Conservation (phyloP, 305 asterid species). For the Caryopteris hybrid region DNA sequence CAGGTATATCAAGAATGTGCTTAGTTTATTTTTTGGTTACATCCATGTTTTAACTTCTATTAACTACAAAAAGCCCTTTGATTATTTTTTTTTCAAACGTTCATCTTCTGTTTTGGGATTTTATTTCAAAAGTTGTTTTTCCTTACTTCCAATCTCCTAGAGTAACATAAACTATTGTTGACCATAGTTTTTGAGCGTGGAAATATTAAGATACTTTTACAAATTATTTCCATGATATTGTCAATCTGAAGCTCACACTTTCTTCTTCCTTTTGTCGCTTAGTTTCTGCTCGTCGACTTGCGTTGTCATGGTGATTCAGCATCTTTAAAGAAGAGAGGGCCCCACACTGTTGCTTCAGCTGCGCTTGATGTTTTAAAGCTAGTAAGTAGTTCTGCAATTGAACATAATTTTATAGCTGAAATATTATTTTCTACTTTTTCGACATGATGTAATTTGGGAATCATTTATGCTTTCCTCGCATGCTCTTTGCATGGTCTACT, state of each 20-base stretch:
- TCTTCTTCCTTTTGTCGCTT: constrained; percentile 29
- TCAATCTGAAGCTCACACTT: constrained; percentile 25
- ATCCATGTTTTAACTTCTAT: neutral
- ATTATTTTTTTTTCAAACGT: neutral
- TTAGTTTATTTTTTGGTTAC: constrained; percentile 9
- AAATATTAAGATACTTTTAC: neutral
- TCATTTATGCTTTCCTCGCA: neutral
- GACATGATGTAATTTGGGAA: constrained; percentile 1
- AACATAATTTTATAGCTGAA: neutral
- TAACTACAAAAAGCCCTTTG: neutral
- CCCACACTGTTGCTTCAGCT: constrained; percentile 87
- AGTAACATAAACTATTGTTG: no score
- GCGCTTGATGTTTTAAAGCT: constrained; percentile 95
- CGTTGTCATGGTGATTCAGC: constrained; percentile 99
- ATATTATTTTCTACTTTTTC: neutral
- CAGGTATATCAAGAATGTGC: constrained; percentile 46
- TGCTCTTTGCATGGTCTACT: neutral
- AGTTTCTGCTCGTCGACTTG: constrained; percentile 97
- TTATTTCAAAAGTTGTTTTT: neutral
- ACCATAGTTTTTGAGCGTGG: neutral
- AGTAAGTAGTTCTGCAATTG: constrained; percentile 42
- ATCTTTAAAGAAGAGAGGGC: constrained; percentile 69
- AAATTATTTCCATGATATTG: neutral
- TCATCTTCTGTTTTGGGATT: neutral
- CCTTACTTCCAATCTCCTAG: constrained; percentile 1